A percentile compares a stretch with the other conserved stretches of the same genome.
phyloP scores from a whole-genome alignment of 805 yeast genomes.

The Saccharomycopsis oosterbeekiorum region DNA sequence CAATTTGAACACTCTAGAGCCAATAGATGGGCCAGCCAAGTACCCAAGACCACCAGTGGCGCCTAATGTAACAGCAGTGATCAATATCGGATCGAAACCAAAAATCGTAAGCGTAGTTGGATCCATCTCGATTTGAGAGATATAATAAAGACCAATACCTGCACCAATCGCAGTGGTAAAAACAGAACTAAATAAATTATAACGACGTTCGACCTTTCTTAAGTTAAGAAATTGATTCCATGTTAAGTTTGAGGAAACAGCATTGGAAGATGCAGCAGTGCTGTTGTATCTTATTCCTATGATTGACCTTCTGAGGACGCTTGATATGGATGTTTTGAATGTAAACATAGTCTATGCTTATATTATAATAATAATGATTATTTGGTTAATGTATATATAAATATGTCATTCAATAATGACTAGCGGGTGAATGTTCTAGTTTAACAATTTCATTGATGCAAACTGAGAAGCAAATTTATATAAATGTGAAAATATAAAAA shows the following conservation, averaged over 20 bases:
- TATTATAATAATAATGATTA: too few relatives aligned
- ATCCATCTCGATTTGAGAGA: constrained; percentile 74
- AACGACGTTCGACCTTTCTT: constrained; percentile 63
- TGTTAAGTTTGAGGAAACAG: neutral
- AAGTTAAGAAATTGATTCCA: constrained; percentile 79
- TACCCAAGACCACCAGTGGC: constrained; percentile 71
- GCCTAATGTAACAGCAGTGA: constrained; percentile 63
- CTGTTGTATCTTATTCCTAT: neutral
- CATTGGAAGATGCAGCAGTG: neutral
- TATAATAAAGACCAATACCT: constrained; percentile 57
- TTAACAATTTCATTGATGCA: neutral
- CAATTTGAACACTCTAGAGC: constrained; percentile 57
- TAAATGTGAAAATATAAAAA: too few relatives aligned
- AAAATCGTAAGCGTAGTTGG: constrained; percentile 65
- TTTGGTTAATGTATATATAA: too few relatives aligned
- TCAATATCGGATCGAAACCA: constrained; percentile 86
- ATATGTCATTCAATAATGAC: too few relatives aligned
- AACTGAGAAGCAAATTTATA: neutral
- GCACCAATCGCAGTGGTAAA: constrained; percentile 61
- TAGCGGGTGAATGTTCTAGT: too few relatives aligned
- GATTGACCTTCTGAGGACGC: neutral
- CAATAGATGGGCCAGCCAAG: constrained; percentile 73
- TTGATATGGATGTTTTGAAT: neutral
- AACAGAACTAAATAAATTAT: constrained; percentile 59
- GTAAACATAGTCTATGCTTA: neutral